A percentile compares a stretch with the other conserved stretches of the same genome.
Evolutionary conservation across 257 asterid genomes (phyloP).

Genomic region (Forsythia viridissima): DNA sequence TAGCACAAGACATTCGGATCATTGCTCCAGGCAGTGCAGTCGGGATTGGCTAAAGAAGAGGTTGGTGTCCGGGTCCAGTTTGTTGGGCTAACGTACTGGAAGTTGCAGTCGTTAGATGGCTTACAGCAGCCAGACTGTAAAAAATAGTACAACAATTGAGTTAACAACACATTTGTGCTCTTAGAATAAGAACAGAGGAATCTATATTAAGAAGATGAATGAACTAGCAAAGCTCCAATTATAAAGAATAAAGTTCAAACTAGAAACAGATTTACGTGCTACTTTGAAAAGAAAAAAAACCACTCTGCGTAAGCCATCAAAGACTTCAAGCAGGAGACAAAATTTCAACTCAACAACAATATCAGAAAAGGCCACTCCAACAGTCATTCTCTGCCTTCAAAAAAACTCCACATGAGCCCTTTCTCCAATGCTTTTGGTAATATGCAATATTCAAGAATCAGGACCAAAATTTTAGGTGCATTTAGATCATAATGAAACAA

Average conservation of each 20-base stretch:
- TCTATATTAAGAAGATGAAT: background rate
- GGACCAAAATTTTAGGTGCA: background rate
- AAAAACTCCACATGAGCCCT: background rate
- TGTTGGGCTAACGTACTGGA: constrained; percentile 67
- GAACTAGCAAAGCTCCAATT: background rate
- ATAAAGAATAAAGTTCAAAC: too few relatives aligned
- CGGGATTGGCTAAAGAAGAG: constrained; percentile 39
- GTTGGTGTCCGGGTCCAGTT: constrained; percentile 55
- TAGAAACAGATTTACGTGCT: too few relatives aligned
- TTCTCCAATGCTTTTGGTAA: background rate
- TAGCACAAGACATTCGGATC: constrained; percentile 65
- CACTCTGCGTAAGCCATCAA: too few relatives aligned
- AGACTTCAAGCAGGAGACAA: too few relatives aligned
- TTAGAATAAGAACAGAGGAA: background rate
- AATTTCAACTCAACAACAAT: background rate
- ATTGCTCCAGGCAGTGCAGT: constrained; percentile 66
- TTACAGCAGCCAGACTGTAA: constrained; percentile 98
- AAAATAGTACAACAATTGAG: background rate
- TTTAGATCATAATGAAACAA: background rate
- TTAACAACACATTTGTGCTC: background rate
- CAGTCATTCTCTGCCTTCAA: too few relatives aligned
- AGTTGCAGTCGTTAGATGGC: constrained; percentile 74
- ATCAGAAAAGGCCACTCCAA: background rate
- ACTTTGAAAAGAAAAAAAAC: too few relatives aligned
- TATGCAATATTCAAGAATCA: background rate